phyloP scores from a whole-genome alignment of 768 basidiomycete genomes.

The Leucocoprinus sp. region DNA sequence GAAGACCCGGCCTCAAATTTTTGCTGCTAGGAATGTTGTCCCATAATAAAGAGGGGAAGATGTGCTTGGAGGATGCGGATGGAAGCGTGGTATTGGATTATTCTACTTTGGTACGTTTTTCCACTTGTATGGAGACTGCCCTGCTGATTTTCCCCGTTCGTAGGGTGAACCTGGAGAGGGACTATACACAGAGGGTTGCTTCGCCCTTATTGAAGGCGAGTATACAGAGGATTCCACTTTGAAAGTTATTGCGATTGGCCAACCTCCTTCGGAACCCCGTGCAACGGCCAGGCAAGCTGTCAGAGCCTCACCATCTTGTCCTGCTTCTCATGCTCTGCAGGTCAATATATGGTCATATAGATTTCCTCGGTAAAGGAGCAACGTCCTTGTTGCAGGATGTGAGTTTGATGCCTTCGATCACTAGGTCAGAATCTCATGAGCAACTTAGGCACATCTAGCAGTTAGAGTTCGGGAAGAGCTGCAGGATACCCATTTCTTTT shows the following conservation, averaged over 20 bases:
- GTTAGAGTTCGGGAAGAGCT: constrained; percentile 60
- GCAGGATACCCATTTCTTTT: constrained; percentile 78
- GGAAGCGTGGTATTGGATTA: constrained; percentile 86
- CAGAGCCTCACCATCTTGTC: neutral
- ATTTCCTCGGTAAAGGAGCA: constrained; percentile 93
- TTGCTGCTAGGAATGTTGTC: constrained; percentile 89
- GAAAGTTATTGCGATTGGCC: constrained; percentile 88
- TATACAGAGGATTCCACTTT: constrained; percentile 90
- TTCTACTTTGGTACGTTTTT: constrained; percentile 63
- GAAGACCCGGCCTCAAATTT: constrained; percentile 84
- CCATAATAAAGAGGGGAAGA: constrained; percentile 81
- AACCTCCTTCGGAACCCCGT: constrained; percentile 92
- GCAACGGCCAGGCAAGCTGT: constrained; percentile 64
- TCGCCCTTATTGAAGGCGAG: constrained; percentile 92
- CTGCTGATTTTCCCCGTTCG: too few species aligned
- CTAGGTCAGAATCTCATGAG: constrained; percentile 5
- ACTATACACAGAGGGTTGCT: constrained; percentile 91
- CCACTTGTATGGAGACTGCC: too few species aligned
- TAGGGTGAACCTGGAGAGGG: constrained; percentile 91
- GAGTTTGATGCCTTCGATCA: constrained; percentile 17
- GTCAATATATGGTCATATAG: constrained; percentile 92
- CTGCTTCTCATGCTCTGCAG: constrained; percentile 30
- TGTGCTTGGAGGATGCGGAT: constrained; percentile 91
- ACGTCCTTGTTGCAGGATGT: constrained; percentile 90
- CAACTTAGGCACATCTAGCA: constrained; percentile 47